phyloP scores from a whole-genome alignment of 768 basidiomycete species.

The Lanmaoa pseudosensibilis region DNA sequence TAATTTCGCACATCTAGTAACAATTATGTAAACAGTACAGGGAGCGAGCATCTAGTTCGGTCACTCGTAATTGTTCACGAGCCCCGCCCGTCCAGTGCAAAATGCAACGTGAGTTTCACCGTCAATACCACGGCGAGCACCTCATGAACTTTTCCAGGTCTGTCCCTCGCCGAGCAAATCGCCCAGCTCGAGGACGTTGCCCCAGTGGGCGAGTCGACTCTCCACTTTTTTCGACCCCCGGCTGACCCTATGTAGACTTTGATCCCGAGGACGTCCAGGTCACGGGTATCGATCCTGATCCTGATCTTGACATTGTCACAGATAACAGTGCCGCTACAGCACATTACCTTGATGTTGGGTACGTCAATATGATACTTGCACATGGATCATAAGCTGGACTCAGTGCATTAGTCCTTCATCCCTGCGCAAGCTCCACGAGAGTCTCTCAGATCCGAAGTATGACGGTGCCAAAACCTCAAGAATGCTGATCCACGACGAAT shows the following conservation, averaged over 20 bases:
- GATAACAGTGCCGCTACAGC: constrained; percentile 49
- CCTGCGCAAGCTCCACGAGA: constrained; percentile 63
- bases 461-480: constrained; percentile 65
- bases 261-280: constrained; percentile 69
- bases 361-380: constrained; percentile 26
- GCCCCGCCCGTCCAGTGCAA: neutral
- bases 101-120: constrained; percentile 32
- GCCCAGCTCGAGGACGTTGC: constrained; percentile 73
- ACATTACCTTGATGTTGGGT: constrained; percentile 90
- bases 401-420: constrained; percentile 56
- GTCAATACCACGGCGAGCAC: neutral
- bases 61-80: neutral
- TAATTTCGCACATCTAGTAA: constrained; percentile 26
- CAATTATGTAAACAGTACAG: constrained; percentile 34
- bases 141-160: constrained; percentile 30
- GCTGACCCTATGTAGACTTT: constrained; percentile 47
- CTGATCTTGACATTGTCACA: constrained; percentile 30
- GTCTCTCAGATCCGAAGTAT: constrained; percentile 77
- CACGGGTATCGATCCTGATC: constrained; percentile 43
- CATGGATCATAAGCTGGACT: constrained; percentile 5
- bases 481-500: constrained; percentile 48
- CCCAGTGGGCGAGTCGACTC: constrained; percentile 56
- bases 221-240: constrained; percentile 3
- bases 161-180: constrained; percentile 78
- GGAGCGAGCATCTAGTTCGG: constrained; percentile 3